Conservation (phyloP, 345 rosid species). For the Populus simonii region DNA sequence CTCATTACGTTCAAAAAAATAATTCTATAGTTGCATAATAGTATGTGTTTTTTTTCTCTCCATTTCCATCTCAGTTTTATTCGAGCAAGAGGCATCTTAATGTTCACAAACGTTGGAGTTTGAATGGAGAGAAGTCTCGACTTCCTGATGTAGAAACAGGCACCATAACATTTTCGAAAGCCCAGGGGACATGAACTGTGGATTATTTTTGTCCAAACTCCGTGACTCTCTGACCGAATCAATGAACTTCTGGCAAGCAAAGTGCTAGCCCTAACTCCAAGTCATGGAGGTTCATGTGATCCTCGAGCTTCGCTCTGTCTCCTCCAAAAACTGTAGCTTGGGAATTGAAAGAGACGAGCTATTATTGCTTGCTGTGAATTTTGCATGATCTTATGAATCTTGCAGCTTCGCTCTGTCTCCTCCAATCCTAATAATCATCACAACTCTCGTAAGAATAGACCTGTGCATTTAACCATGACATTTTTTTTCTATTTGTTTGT, state of each 20-base stretch:
- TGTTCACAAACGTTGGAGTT: too few species aligned
- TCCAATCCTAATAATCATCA: too few species aligned
- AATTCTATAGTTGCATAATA: too few species aligned
- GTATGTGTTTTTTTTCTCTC: too few species aligned
- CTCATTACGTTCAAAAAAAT: too few species aligned
- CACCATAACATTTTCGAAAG: too few species aligned
- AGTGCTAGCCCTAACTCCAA: neutral
- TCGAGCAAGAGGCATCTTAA: too few species aligned
- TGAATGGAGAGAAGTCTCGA: too few species aligned
- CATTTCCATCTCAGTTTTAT: too few species aligned
- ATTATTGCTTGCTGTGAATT: neutral
- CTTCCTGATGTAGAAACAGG: too few species aligned
- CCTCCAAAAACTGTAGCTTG: neutral
- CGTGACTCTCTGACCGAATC: neutral
- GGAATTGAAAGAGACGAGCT: neutral
- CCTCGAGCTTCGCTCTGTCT: neutral
- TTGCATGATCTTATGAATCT: neutral
- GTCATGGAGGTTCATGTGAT: neutral
- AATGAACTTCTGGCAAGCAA: neutral
- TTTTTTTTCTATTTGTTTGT: constrained; percentile 11
- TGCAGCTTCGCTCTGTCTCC: neutral
- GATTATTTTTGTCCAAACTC: neutral
- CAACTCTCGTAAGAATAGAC: constrained; percentile 4
- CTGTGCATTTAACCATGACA: neutral
- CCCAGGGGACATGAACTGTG: neutral